Evolutionary conservation across 2,329 filamentous ascomycete species (phyloP).

Genomic region (Aspergillus pseudoterreus): DNA sequence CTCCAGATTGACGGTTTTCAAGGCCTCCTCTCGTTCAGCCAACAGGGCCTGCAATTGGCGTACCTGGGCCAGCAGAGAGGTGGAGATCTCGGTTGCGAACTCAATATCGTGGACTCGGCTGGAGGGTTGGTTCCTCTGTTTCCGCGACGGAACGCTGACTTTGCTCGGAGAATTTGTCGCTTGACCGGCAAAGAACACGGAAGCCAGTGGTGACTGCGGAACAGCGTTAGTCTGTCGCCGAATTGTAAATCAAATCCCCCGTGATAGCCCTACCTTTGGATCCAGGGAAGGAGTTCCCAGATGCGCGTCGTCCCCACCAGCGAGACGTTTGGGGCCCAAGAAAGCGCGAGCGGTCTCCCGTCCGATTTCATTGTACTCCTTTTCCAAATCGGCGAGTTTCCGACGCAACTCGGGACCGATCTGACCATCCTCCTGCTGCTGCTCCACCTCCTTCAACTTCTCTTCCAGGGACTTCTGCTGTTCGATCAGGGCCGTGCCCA

Average conservation of each 20-base stretch:
- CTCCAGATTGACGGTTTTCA: conserved; percentile 71
- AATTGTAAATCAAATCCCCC: background rate
- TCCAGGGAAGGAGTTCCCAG: conserved; percentile 45
- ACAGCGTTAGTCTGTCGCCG: conserved; percentile 1
- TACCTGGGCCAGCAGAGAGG: conserved; percentile 88
- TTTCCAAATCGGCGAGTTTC: conserved; percentile 82
- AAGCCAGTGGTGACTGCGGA: conserved; percentile 63
- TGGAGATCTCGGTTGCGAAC: conserved; percentile 97
- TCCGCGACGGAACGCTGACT: conserved; percentile 78
- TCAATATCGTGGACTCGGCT: conserved; percentile 93
- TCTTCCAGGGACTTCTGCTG: conserved; percentile 82
- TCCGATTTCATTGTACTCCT: conserved; percentile 91
- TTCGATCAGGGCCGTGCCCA: conserved; percentile 81
- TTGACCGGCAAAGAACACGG: conserved; percentile 77
- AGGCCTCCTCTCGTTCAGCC: conserved; percentile 79
- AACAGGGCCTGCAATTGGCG: conserved; percentile 82
- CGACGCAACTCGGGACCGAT: conserved; percentile 78
- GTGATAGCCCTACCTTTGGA: conserved; percentile 38
- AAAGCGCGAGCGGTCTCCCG: conserved; percentile 86
- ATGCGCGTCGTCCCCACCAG: conserved; percentile 61
- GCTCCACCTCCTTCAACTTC: conserved; percentile 78
- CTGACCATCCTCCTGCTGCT: conserved; percentile 69
- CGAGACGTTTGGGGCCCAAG: conserved; percentile 73
- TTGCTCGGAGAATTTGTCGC: conserved; percentile 86
- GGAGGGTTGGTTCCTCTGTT: conserved; percentile 82